Conservation (phyloP, 306 rosid species). For the Astragalus membranaceus region DNA sequence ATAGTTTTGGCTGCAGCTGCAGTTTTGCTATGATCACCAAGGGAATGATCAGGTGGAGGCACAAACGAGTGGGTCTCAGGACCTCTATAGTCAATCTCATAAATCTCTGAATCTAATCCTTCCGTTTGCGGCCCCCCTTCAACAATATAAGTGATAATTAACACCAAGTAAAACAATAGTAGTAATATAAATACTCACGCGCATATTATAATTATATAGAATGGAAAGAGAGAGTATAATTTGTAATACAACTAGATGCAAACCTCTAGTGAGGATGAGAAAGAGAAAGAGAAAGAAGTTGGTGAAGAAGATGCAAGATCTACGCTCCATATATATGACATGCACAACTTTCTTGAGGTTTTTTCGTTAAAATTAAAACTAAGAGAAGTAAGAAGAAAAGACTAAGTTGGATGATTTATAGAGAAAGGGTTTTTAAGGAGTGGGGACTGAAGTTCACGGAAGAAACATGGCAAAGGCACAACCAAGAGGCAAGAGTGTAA, state of each 20-base stretch:
- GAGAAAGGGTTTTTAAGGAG: background rate
- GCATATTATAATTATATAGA: background rate
- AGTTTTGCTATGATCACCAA: slow-evolving; percentile 20
- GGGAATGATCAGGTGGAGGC: slow-evolving; percentile 55
- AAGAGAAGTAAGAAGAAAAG: background rate
- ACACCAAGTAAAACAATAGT: background rate
- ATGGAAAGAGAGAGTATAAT: background rate
- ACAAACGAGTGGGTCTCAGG: slow-evolving; percentile 75
- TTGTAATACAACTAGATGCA: background rate
- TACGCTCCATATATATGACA: slow-evolving; percentile 49
- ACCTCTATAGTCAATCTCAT: slow-evolving; percentile 82
- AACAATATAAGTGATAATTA: background rate
- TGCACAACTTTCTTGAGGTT: background rate
- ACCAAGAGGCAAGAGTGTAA: slow-evolving; percentile 5
- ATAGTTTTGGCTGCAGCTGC: slow-evolving; percentile 5
- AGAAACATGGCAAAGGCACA: slow-evolving; percentile 15
- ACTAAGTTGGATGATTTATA: background rate
- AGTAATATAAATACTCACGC: background rate
- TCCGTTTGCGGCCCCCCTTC: slow-evolving; percentile 40
- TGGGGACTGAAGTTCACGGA: slow-evolving; percentile 13
- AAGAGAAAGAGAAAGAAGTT: slow-evolving; percentile 34
- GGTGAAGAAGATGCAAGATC: slow-evolving; percentile 22
- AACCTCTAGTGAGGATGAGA: slow-evolving; percentile 46
- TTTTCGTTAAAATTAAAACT: background rate
- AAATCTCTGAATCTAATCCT: slow-evolving; percentile 35